Evolutionary conservation across 2,329 filamentous ascomycete species (phyloP).

Genomic region (Nemania sp.): DNA sequence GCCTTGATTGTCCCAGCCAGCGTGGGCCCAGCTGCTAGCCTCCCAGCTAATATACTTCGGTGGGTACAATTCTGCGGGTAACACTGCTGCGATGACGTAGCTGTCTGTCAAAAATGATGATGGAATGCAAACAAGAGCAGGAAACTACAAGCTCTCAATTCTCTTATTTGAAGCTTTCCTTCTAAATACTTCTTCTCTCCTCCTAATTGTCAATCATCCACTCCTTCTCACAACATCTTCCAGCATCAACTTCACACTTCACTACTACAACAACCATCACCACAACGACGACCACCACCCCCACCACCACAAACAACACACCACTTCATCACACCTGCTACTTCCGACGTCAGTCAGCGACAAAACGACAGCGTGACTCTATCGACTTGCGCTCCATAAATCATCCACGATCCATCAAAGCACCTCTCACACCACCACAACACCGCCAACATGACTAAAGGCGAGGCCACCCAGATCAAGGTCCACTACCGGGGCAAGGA

Average conservation of each 20-base stretch:
- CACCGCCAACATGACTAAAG: slow-evolving; percentile 66
- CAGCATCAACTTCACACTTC: background rate
- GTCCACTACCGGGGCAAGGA: slow-evolving; percentile 79
- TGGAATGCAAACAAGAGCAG: slow-evolving; percentile 26
- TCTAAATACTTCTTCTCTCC: background rate
- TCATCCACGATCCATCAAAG: background rate
- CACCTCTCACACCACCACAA: slow-evolving; percentile 9
- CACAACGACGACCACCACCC: too few species aligned
- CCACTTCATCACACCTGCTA: background rate
- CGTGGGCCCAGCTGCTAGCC: slow-evolving; percentile 8
- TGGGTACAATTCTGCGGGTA: slow-evolving; percentile 3
- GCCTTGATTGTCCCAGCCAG: background rate
- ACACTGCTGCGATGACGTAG: slow-evolving; percentile 27
- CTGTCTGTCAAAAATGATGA: slow-evolving; percentile 19
- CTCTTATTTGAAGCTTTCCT: slow-evolving; percentile 25
- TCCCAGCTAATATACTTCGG: background rate
- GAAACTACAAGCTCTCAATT: slow-evolving; percentile 10
- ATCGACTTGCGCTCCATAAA: background rate
- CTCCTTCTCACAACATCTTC: background rate
- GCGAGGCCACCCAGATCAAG: slow-evolving; percentile 73
- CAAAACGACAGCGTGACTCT: background rate
- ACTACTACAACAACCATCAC: background rate
- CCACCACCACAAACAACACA: background rate
- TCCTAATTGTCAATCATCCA: slow-evolving; percentile 2
- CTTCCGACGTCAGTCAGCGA: slow-evolving; percentile 1